Conservation (phyloP, 164 flowering plant species). For the Vitis rotundifolia region DNA sequence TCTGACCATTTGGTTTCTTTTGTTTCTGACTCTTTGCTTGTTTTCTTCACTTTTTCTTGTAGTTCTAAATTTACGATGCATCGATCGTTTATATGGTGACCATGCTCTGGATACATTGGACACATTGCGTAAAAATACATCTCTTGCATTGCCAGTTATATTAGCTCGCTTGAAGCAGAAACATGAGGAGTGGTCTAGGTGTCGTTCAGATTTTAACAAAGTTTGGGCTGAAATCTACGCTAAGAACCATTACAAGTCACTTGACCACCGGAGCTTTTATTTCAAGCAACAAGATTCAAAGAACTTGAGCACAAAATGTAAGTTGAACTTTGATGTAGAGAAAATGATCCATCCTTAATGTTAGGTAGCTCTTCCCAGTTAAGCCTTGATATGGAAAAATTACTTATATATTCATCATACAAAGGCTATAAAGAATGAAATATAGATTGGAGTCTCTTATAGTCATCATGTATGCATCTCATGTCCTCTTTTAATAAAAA, state of each 20-base stretch:
- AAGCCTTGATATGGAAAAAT: too few relatives aligned
- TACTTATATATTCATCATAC: too few relatives aligned
- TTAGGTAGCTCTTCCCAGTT: not conserved
- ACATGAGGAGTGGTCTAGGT: slow-evolving; percentile 69
- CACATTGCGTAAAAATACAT: slow-evolving; percentile 50
- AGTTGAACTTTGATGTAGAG: slow-evolving; percentile 16
- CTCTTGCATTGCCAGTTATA: slow-evolving; percentile 54
- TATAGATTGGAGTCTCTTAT: too few relatives aligned
- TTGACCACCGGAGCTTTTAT: slow-evolving; percentile 78
- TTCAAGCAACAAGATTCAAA: slow-evolving; percentile 81
- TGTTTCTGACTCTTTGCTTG: not conserved
- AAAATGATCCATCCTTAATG: not conserved
- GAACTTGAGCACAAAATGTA: slow-evolving; percentile 65
- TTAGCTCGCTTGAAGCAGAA: slow-evolving; percentile 68
- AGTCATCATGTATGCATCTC: too few relatives aligned
- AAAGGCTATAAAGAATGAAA: too few relatives aligned
- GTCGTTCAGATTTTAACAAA: slow-evolving; percentile 63
- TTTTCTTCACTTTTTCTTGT: slow-evolving; percentile 12
- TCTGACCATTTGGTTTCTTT: not conserved
- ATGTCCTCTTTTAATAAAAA: too few relatives aligned
- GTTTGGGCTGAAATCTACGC: slow-evolving; percentile 75
- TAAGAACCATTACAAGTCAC: slow-evolving; percentile 72
- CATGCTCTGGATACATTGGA: slow-evolving; percentile 73
- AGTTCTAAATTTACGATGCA: slow-evolving; percentile 65
- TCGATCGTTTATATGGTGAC: slow-evolving; percentile 72